Conservation (phyloP, 2,329 filamentous ascomycete genomes). For the Sodiomyces alkalinus region DNA sequence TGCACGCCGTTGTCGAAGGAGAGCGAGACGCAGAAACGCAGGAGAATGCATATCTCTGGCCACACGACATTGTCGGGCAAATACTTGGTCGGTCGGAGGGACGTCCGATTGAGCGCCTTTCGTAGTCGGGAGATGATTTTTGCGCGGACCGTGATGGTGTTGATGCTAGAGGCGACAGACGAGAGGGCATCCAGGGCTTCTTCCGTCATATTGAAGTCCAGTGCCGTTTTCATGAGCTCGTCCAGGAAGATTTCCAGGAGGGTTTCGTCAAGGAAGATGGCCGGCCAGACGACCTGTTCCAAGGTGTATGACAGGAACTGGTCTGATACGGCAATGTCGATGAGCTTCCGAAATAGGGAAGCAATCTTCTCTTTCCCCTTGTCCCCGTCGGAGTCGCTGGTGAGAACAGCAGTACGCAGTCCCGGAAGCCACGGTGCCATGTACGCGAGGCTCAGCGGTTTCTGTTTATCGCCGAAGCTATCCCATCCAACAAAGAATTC, state of each 20-base stretch:
- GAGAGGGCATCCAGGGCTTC: conserved; percentile 45
- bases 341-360: conserved; percentile 47
- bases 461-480: conserved; percentile 51
- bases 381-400: conserved; percentile 45
- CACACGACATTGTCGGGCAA: conserved; percentile 53
- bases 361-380: conserved; percentile 52
- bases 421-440: conserved; percentile 55
- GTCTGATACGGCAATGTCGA: conserved; percentile 48
- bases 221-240: conserved; percentile 48
- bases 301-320: conserved; percentile 41
- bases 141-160: conserved; percentile 49
- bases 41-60: conserved; percentile 52
- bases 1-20: conserved; percentile 55
- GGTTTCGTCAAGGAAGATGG: conserved; percentile 47
- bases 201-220: conserved; percentile 40
- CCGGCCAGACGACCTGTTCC: conserved; percentile 52
- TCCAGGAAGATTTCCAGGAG: conserved; percentile 53
- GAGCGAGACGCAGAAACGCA: conserved; percentile 50
- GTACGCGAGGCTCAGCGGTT: conserved; percentile 50
- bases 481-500: conserved; percentile 62
- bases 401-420: conserved; percentile 42
- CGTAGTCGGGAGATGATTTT: conserved; percentile 50
- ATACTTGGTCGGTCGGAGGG: conserved; percentile 47
- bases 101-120: conserved; percentile 52
- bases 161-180: conserved; percentile 46